These are phyloP conservation scores for Salicornia ramosissima DNA, from an alignment of 148 eudicot genomes.

Conservation along the genomic window DNA sequence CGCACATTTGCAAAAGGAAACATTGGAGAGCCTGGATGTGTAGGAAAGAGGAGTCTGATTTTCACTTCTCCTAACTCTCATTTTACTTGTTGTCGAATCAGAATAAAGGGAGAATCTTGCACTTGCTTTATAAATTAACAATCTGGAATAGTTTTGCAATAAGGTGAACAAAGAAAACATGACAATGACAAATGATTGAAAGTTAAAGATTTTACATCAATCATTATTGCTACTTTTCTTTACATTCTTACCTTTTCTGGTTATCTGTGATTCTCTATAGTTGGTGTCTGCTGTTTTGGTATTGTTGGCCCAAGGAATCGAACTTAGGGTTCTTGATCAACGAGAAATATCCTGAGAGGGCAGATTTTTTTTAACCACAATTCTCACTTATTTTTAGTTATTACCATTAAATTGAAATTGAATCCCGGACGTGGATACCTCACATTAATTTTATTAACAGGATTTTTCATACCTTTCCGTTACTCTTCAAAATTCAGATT, in stretches of 20 bases:
- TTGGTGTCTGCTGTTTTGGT: conserved; percentile 37
- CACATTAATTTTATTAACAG: conserved; percentile 16
- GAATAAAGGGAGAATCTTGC: conserved; percentile 36
- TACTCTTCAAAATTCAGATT: conserved; percentile 19
- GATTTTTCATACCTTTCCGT: conserved; percentile 7
- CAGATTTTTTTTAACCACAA: conserved; percentile 3
- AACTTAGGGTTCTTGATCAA: conserved; percentile 12
- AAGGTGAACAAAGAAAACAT: conserved; percentile 33
- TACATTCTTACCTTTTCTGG: conserved; percentile 30
- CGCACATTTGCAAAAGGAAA: conserved; percentile 29
- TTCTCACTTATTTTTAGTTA: conserved; percentile 4
- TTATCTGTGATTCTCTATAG: conserved; percentile 28
- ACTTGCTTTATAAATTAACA: conserved; percentile 23
- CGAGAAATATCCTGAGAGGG: conserved; percentile 14
- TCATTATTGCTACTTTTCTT: conserved; percentile 35
- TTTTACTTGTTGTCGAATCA: conserved; percentile 22
- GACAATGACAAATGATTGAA: conserved; percentile 36
- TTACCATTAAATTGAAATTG: conserved; percentile 13
- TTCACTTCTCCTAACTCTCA: conserved; percentile 27
- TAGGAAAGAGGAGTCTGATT: conserved; percentile 16
- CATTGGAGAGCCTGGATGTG: conserved; percentile 11
- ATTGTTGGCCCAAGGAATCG: conserved; percentile 32
- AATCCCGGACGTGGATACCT: conserved; percentile 13
- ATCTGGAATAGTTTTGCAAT: conserved; percentile 29
- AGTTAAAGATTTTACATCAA: conserved; percentile 37